phyloP scores from a whole-genome alignment of 345 rosid species.

The Arabis hirsuta region DNA sequence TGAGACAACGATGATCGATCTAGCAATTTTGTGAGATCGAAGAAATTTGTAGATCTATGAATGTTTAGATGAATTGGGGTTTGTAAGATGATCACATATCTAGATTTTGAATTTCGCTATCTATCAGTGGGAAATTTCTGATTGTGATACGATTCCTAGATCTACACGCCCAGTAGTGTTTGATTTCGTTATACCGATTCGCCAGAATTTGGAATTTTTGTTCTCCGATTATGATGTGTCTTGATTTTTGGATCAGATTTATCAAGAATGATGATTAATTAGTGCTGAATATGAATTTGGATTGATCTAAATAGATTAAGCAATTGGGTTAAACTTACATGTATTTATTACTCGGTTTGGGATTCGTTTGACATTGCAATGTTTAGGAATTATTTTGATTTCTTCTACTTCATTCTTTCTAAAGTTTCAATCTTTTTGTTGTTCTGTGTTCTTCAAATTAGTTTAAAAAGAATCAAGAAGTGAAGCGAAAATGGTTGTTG shows the following conservation, averaged over 20 bases:
- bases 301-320: not conserved
- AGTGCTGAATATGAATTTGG: not conserved
- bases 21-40: not conserved
- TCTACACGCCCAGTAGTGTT: not conserved
- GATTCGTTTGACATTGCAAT: not conserved
- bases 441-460: not conserved
- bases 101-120: constrained; percentile 1
- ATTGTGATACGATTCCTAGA: not conserved
- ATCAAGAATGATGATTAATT: not conserved
- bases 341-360: not conserved
- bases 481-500: constrained; percentile 36
- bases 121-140: not conserved
- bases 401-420: not conserved
- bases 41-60: not conserved
- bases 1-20: not conserved
- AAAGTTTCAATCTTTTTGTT: not conserved
- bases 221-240: not conserved
- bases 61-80: not conserved
- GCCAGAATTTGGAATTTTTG: not conserved
- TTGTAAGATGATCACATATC: not conserved
- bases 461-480: constrained; percentile 20
- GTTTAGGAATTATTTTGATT: not conserved
- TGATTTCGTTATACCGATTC: no score
- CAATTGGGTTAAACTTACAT: not conserved
- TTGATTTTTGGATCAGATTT: not conserved